phyloP scores from a whole-genome alignment of 495 filamentous ascomycete genomes.

The Neurospora sp. region DNA sequence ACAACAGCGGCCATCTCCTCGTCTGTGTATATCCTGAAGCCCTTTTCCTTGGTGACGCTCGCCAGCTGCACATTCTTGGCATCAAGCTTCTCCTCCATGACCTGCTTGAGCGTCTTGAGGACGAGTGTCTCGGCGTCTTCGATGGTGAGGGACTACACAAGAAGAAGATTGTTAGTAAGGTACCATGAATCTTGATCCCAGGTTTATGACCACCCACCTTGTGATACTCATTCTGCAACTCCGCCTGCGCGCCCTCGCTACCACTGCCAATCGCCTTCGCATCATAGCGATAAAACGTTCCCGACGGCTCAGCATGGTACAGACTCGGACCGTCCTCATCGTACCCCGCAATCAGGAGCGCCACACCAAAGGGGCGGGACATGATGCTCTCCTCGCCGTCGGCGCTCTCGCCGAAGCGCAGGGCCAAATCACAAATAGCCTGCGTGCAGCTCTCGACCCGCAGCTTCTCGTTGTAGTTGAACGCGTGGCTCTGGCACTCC shows the following conservation, averaged over 20 bases:
- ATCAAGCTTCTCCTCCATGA: constrained; percentile 99
- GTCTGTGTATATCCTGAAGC: constrained; percentile 95
- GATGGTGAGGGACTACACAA: constrained; percentile 56
- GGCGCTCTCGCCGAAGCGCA: constrained; percentile 93
- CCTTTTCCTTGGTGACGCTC: constrained; percentile 93
- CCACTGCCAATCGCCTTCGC: constrained; percentile 97
- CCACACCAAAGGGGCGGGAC: constrained; percentile 93
- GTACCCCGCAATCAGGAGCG: constrained; percentile 88
- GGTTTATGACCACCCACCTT: no score
- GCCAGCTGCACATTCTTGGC: constrained; percentile 97
- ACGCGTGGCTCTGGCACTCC: constrained; percentile 90
- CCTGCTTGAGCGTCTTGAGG: constrained; percentile 96
- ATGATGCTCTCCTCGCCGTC: constrained; percentile 98
- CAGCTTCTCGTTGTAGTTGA: constrained; percentile 92
- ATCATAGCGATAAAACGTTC: constrained; percentile 98
- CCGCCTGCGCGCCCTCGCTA: constrained; percentile 92
- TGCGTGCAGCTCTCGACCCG: constrained; percentile 96
- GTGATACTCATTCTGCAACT: constrained; percentile 97
- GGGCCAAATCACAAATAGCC: constrained; percentile 92
- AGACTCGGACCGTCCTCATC: constrained; percentile 96
- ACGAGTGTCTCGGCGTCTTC: constrained; percentile 89
- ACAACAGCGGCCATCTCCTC: constrained; percentile 93
- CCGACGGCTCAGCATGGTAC: constrained; percentile 96
- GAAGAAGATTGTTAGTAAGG: no score
- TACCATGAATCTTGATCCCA: no score